Evolutionary conservation across 2,329 filamentous ascomycete species (phyloP).

Genomic region (Hypoxylon sp.): DNA sequence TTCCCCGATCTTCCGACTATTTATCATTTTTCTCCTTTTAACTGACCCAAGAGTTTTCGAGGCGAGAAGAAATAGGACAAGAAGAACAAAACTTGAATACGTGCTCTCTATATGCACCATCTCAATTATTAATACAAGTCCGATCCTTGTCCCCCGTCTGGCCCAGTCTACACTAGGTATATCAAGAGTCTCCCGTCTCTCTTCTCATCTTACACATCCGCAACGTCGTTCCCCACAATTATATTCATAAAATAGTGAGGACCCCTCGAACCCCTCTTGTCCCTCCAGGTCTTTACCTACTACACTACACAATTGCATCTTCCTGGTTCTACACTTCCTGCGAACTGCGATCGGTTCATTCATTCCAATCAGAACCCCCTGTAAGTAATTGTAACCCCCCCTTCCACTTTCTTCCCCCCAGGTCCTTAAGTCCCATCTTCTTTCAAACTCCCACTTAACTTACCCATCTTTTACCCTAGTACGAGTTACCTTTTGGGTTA

Average conservation of each 20-base stretch:
- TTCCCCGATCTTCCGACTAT: slow-evolving; percentile 34
- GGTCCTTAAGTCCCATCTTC: slow-evolving; percentile 23
- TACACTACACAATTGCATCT: slow-evolving; percentile 18
- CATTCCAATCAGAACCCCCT: slow-evolving; percentile 41
- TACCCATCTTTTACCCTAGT: slow-evolving; percentile 26
- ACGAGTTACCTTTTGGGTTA: slow-evolving; percentile 30
- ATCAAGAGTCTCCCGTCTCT: slow-evolving; percentile 3
- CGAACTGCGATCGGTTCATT: slow-evolving; percentile 43
- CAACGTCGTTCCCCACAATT: slow-evolving; percentile 36
- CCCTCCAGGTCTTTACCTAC: slow-evolving; percentile 18
- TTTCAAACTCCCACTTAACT: slow-evolving; percentile 28
- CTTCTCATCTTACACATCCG: slow-evolving; percentile 27
- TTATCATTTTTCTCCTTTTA: slow-evolving; percentile 17
- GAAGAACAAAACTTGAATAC: slow-evolving; percentile 1
- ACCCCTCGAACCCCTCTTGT: slow-evolving; percentile 38
- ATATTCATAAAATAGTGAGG: slow-evolving; percentile 37
- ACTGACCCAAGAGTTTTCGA: slow-evolving; percentile 7
- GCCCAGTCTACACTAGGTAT: not conserved
- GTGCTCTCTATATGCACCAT: slow-evolving; percentile 10
- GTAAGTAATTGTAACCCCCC: slow-evolving; percentile 32
- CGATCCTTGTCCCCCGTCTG: slow-evolving; percentile 1
- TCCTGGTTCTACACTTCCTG: slow-evolving; percentile 29
- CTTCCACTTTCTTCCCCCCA: slow-evolving; percentile 18
- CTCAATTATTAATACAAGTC: slow-evolving; percentile 27
- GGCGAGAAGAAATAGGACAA: slow-evolving; percentile 1